A percentile compares a stretch with the other conserved stretches of the same genome.
Evolutionary conservation across 2,329 filamentous ascomycete species (phyloP).

Genomic region (Colletotrichum simmondsii): DNA sequence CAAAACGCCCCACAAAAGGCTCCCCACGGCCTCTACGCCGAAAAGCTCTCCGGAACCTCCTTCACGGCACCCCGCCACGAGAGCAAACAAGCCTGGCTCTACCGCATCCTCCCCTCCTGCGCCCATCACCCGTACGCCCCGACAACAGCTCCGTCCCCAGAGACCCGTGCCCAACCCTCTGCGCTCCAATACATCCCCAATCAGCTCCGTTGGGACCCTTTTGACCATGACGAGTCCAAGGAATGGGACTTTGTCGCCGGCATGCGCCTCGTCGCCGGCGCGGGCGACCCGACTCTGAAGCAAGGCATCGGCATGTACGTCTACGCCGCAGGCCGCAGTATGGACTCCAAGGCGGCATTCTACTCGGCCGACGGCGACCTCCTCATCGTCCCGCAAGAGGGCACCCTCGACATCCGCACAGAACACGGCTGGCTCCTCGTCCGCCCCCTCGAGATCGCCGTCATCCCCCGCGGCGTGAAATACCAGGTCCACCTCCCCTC

Average conservation of each 20-base stretch:
- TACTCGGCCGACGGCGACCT: constrained; percentile 88
- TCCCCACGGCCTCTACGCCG: constrained; percentile 82
- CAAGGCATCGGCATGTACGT: constrained; percentile 83
- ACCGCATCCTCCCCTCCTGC: constrained; percentile 74
- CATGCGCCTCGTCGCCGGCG: constrained; percentile 79
- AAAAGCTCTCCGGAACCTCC: constrained; percentile 79
- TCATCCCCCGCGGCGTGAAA: constrained; percentile 79
- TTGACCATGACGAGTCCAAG: constrained; percentile 73
- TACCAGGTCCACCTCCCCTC: constrained; percentile 76
- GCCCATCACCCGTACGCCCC: constrained; percentile 67
- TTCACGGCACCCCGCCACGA: constrained; percentile 77
- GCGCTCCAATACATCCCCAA: constrained; percentile 82
- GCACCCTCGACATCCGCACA: constrained; percentile 79
- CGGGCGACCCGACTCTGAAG: constrained; percentile 84
- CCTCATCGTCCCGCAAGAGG: constrained; percentile 80
- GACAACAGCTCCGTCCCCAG: constrained; percentile 45
- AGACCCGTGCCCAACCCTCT: constrained; percentile 32
- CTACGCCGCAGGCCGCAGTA: constrained; percentile 82
- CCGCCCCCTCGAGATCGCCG: constrained; percentile 81
- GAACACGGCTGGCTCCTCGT: constrained; percentile 80
- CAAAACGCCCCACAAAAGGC: constrained; percentile 87
- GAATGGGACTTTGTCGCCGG: constrained; percentile 63
- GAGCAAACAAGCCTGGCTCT: constrained; percentile 79
- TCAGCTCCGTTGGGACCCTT: constrained; percentile 82
- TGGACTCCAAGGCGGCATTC: constrained; percentile 80